Evolutionary conservation across 208 protist genomes (phyloP).

Genomic region (Wallacemonas collosoma): DNA sequence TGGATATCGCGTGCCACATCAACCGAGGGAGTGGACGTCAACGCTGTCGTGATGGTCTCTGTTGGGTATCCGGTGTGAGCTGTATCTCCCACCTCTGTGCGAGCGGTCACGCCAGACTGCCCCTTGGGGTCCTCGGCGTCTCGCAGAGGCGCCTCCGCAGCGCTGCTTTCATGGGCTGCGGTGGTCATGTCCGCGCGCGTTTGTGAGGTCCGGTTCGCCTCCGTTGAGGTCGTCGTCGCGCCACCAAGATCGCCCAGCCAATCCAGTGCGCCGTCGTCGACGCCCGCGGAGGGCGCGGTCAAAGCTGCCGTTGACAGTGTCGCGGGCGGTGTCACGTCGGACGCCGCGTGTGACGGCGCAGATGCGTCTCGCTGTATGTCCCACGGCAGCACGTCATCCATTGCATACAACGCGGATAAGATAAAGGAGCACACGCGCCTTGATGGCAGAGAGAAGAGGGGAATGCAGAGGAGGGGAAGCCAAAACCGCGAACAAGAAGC

Average conservation of each 20-base stretch:
- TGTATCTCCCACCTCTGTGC: too few species aligned
- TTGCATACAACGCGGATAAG: not conserved
- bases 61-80: too few species aligned
- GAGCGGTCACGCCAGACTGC: too few species aligned
- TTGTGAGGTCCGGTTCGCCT: not conserved
- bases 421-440: not conserved
- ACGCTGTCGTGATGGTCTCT: not conserved
- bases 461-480: not conserved
- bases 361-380: conserved; percentile 4
- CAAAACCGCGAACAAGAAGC: too few species aligned
- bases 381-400: conserved; percentile 17
- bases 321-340: too few species aligned
- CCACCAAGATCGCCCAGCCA: conserved; percentile 2
- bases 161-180: too few species aligned
- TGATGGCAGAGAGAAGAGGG: not conserved
- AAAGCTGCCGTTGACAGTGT: too few species aligned
- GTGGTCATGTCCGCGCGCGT: too few species aligned
- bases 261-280: not conserved
- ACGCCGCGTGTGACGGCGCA: not conserved
- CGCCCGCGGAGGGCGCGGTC: not conserved
- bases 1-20: not conserved
- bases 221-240: not conserved
- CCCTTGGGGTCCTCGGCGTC: too few species aligned
- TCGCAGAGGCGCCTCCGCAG: too few species aligned
- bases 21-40: not conserved